Evolutionary conservation across 2,329 filamentous ascomycete species (phyloP).

Genomic region (Talaromyces piceae): DNA sequence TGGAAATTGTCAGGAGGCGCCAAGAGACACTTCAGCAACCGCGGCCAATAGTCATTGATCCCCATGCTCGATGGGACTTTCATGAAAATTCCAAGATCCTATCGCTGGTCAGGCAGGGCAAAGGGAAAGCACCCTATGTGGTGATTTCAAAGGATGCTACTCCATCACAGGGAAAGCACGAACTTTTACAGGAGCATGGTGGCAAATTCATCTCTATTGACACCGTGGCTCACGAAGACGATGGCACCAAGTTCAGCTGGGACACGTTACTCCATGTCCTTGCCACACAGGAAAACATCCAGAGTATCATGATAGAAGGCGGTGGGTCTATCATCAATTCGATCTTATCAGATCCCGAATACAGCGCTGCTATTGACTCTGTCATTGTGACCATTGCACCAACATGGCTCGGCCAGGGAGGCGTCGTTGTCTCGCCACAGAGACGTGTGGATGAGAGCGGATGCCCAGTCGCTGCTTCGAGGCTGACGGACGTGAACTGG

Average conservation of each 20-base stretch:
- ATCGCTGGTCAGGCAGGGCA: conserved; percentile 51
- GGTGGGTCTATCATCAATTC: conserved; percentile 76
- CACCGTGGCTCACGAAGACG: neutral
- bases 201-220: conserved; percentile 25
- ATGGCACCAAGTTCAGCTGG: conserved; percentile 45
- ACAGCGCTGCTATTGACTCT: conserved; percentile 51
- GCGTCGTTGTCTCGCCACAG: conserved; percentile 68
- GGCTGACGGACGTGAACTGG: conserved; percentile 60
- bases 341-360: conserved; percentile 51
- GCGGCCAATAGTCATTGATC: conserved; percentile 73
- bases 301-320: conserved; percentile 85
- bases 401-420: conserved; percentile 74
- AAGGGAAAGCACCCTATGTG: conserved; percentile 65
- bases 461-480: conserved; percentile 51
- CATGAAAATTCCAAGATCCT: conserved; percentile 55
- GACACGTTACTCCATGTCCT: conserved; percentile 51
- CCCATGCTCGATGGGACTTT: conserved; percentile 62
- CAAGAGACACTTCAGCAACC: conserved; percentile 50
- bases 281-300: conserved; percentile 46
- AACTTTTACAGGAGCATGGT: conserved; percentile 21
- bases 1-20: neutral
- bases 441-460: conserved; percentile 44
- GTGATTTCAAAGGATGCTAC: conserved; percentile 34
- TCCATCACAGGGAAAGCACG: conserved; percentile 11
- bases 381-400: conserved; percentile 86